Conservation (phyloP, 2,329 filamentous ascomycete genomes). For the Cladorrhinum sp. region DNA sequence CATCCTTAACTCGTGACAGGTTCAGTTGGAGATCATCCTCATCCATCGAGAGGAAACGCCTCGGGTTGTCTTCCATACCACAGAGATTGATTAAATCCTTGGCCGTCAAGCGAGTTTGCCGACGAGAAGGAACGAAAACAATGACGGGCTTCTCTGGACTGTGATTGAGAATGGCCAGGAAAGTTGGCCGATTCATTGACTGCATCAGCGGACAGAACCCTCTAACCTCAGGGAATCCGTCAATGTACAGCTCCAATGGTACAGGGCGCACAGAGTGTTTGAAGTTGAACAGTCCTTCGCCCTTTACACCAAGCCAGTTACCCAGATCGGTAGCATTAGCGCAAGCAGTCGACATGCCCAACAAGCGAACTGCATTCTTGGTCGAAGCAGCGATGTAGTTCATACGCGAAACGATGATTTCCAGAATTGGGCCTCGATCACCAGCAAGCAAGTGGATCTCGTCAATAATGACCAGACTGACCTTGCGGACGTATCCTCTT, state of each 20-base stretch:
- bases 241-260: conserved; percentile 92
- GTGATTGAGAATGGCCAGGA: conserved; percentile 93
- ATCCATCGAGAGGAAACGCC: conserved; percentile 88
- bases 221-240: conserved; percentile 91
- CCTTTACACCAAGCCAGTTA: conserved; percentile 94
- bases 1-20: conserved; percentile 86
- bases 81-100: conserved; percentile 97
- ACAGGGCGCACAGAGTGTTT: conserved; percentile 95
- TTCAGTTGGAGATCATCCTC: conserved; percentile 91
- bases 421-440: conserved; percentile 93
- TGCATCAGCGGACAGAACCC: conserved; percentile 98
- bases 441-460: conserved; percentile 97
- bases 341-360: conserved; percentile 99
- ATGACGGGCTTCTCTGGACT: conserved; percentile 97
- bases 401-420: conserved; percentile 94
- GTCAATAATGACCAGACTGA: conserved; percentile 95
- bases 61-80: conserved; percentile 96
- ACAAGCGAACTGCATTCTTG: conserved; percentile 79
- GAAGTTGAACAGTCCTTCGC: conserved; percentile 91
- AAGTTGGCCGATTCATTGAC: conserved; percentile 97
- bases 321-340: conserved; percentile 91
- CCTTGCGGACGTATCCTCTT: conserved; percentile 90
- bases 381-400: conserved; percentile 97
- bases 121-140: conserved; percentile 92
- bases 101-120: conserved; percentile 91